Evolutionary conservation across 2,329 filamentous ascomycete species (phyloP).

Genomic region (Capronia coronata): DNA sequence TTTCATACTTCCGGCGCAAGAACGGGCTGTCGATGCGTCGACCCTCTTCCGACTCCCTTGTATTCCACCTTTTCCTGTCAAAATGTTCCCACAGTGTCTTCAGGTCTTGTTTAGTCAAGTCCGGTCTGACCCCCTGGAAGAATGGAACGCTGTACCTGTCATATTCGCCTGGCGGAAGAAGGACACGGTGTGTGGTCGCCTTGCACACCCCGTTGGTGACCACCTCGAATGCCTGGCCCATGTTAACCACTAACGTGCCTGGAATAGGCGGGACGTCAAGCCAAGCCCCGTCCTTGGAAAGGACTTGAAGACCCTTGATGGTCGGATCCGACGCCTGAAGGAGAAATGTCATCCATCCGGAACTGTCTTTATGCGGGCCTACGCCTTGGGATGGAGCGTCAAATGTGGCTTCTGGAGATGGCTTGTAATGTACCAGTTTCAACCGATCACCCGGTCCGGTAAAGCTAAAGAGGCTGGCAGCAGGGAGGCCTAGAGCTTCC

Average conservation of each 20-base stretch:
- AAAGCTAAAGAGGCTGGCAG: conserved; percentile 48
- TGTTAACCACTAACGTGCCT: conserved; percentile 44
- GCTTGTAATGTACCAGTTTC: conserved; percentile 36
- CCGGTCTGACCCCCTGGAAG: conserved; percentile 46
- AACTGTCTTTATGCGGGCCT: conserved; percentile 47
- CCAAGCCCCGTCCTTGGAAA: conserved; percentile 43
- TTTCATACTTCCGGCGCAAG: conserved; percentile 46
- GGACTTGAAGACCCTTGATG: conserved; percentile 42
- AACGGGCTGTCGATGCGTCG: conserved; percentile 46
- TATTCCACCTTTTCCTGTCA: conserved; percentile 12
- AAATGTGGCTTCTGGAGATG: conserved; percentile 17
- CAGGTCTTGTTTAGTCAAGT: conserved; percentile 42
- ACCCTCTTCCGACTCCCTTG: conserved; percentile 35
- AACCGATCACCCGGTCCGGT: conserved; percentile 54
- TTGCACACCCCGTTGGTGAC: conserved; percentile 41
- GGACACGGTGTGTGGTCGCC: conserved; percentile 40
- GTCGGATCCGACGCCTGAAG: conserved; percentile 52
- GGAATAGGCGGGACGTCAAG: conserved; percentile 40
- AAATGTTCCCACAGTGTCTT: conserved; percentile 39
- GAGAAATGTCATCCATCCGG: conserved; percentile 52
- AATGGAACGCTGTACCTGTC: conserved; percentile 41
- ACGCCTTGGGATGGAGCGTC: conserved; percentile 46
- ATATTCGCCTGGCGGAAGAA: conserved; percentile 36
- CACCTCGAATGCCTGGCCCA: conserved; percentile 41
- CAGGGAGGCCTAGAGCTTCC: conserved; percentile 47